Base-by-base conservation (phyloP, 2,329 filamentous ascomycete species). In the Neoarthrinium moseri region DNA sequence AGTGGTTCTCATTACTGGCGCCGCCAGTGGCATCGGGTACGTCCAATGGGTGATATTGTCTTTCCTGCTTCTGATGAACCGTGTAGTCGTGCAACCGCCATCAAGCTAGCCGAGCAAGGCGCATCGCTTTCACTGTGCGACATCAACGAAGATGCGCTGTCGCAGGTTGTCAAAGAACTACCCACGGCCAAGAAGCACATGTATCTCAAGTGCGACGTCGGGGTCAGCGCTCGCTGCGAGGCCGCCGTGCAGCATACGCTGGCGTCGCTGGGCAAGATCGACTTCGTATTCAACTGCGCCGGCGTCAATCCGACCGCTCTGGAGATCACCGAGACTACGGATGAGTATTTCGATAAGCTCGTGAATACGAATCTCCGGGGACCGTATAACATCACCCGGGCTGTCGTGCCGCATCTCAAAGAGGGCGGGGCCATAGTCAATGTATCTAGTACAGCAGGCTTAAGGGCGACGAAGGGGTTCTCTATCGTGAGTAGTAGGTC, bases 341-440 rank as follows among this genome's bases (percentile, higher is more conserved):
- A 79, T 46, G 72, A 61, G 10, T 78, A 74, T 52, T 75, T 67
- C 60, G 66, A 72, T 50, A 69, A 64, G 35, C 58, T 77, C 6
- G 58, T 77, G 18, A 64, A 67, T 43, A 67, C 66, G 0, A 77
- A 77, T 47, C 51, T 77, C 10, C 67, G 66, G 27, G 71, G 71
- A 6, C 65, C 67, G 1, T 75, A 70, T 50, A 68, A 71, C 47
- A 60, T 74, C 3, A 74, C 69, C 2, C 63, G 69, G 17, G 68
- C 67, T 2, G 61, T 56, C 4, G 62, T 71, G 1, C 69, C 72
- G 7, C 62, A 73, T 45, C 47, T 71, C 37, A 50, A 52, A 7
- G 20, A 50, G 2, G 56, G 61, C 0, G 56, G 60, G 1, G 60
- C 61, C 26, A 65, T 71, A 26, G 64, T 70, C 15, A 72, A 71